phyloP scores from a whole-genome alignment of 2,329 filamentous ascomycete species.

The Zymoseptoria passerinii region DNA sequence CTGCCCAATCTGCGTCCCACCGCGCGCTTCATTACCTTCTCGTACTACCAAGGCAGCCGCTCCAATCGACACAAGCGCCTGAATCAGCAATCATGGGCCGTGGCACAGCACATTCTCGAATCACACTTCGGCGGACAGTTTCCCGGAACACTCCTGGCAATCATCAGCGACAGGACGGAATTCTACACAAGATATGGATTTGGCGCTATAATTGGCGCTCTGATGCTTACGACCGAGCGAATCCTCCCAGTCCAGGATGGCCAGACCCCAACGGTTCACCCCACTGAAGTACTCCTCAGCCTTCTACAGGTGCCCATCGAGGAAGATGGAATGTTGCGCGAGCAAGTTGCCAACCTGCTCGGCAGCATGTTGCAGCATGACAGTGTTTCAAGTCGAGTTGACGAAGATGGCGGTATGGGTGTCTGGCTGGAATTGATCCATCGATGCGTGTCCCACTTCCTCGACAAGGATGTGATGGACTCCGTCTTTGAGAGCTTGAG shows the following conservation, averaged over 20 bases:
- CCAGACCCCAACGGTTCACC: constrained; percentile 4
- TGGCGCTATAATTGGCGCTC: constrained; percentile 22
- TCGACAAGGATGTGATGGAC: constrained; percentile 11
- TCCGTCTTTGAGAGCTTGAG: constrained; percentile 11
- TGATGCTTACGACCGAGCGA: constrained; percentile 24
- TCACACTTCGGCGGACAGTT: constrained; percentile 25
- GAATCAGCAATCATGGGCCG: constrained; percentile 20
- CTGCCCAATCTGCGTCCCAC: constrained; percentile 19
- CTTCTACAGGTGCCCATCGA: constrained; percentile 8
- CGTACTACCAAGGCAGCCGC: constrained; percentile 26
- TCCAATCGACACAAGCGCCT: constrained; percentile 24
- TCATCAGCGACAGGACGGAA: constrained; percentile 16
- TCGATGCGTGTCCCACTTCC: constrained; percentile 5
- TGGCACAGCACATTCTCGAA: constrained; percentile 22
- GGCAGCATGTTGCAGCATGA: constrained; percentile 12
- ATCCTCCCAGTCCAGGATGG: constrained; percentile 9
- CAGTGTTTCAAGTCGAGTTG: constrained; percentile 5
- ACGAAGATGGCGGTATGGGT: constrained; percentile 10
- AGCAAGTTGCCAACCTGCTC: constrained; percentile 14
- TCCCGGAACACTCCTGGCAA: constrained; percentile 17
- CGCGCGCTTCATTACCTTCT: constrained; percentile 23
- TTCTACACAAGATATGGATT: constrained; percentile 17
- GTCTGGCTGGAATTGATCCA: constrained; percentile 12
- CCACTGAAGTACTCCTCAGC: constrained; percentile 14
- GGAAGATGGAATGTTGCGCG: constrained; percentile 14